Conservation (phyloP, 306 rosid genomes). For the Alnus rubra region DNA sequence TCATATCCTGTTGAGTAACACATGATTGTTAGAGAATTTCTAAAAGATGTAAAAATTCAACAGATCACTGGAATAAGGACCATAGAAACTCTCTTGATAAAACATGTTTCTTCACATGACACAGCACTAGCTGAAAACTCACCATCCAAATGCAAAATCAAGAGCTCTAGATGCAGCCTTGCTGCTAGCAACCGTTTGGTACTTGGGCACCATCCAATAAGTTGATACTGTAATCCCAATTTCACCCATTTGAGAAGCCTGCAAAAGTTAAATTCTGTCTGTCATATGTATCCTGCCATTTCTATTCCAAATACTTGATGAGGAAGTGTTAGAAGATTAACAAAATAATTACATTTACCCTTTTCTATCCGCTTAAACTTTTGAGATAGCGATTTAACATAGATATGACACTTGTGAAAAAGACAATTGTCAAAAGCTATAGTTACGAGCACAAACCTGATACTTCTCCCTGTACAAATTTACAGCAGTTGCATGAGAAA, state of each 20-base stretch:
- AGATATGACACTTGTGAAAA: not conserved
- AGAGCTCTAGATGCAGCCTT: constrained; percentile 41
- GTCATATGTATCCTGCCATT: not conserved
- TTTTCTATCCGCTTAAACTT: too few species aligned
- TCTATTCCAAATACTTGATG: too few species aligned
- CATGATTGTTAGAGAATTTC: not conserved
- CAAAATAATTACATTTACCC: too few species aligned
- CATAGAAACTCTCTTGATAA: not conserved
- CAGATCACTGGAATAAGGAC: not conserved
- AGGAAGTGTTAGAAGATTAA: too few species aligned
- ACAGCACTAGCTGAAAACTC: not conserved
- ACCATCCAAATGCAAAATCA: constrained; percentile 55
- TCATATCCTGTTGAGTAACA: too few species aligned
- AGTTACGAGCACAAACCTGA: constrained; percentile 28
- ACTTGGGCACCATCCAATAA: constrained; percentile 40
- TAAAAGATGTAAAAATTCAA: too few species aligned
- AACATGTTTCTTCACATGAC: not conserved
- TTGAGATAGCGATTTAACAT: too few species aligned
- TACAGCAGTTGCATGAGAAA: constrained; percentile 50
- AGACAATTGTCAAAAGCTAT: not conserved
- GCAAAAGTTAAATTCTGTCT: not conserved
- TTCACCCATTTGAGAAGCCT: constrained; percentile 42
- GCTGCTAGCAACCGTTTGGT: constrained; percentile 24
- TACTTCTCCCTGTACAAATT: constrained; percentile 38
- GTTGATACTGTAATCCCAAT: constrained; percentile 46